phyloP scores from a whole-genome alignment of 495 filamentous ascomycete species.

The Aspergillus saccharolyticus region DNA sequence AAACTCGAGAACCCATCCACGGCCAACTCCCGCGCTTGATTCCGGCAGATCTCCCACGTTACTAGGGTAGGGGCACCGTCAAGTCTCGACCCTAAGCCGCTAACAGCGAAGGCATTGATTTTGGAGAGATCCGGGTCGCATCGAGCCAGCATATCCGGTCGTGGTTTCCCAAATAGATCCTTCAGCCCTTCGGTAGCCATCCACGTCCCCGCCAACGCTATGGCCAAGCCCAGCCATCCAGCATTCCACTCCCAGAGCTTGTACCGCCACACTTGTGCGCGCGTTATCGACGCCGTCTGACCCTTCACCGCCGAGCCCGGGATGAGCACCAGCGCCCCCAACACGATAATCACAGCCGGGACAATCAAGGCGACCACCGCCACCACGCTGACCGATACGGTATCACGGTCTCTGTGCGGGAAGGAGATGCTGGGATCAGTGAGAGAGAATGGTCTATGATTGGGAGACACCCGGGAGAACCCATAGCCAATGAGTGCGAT shows the following conservation, averaged over 20 bases:
- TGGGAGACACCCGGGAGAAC: slow-evolving; percentile 38
- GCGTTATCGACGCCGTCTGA: slow-evolving; percentile 5
- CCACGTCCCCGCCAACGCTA: slow-evolving; percentile 51
- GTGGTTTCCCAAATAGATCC: slow-evolving; percentile 57
- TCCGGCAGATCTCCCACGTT: slow-evolving; percentile 48
- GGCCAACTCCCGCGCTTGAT: slow-evolving; percentile 32
- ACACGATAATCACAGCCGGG: slow-evolving; percentile 48
- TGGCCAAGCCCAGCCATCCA: slow-evolving; percentile 57
- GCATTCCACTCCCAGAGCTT: slow-evolving; percentile 63
- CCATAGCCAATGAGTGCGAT: slow-evolving; percentile 44
- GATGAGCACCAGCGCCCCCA: slow-evolving; percentile 45
- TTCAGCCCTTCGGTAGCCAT: slow-evolving; percentile 60
- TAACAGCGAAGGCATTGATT: slow-evolving; percentile 39
- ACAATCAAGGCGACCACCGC: slow-evolving; percentile 46
- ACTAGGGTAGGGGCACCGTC: slow-evolving; percentile 45
- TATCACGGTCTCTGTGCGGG: slow-evolving; percentile 49
- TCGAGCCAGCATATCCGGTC: slow-evolving; percentile 58
- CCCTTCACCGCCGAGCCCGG: slow-evolving; percentile 35
- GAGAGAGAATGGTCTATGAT: slow-evolving; percentile 44
- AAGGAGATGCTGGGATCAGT: slow-evolving; percentile 54
- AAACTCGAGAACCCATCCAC: slow-evolving; percentile 63
- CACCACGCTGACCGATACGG: slow-evolving; percentile 48
- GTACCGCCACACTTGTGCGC: slow-evolving; percentile 32
- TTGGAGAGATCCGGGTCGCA: slow-evolving; percentile 52
- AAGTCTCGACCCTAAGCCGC: slow-evolving; percentile 45